Percentiles rank a stretch among this genome's conserved stretches.
These are phyloP conservation scores for Rickenella mellea DNA, from an alignment of 768 basidiomycete species.

Conservation along the genomic window DNA sequence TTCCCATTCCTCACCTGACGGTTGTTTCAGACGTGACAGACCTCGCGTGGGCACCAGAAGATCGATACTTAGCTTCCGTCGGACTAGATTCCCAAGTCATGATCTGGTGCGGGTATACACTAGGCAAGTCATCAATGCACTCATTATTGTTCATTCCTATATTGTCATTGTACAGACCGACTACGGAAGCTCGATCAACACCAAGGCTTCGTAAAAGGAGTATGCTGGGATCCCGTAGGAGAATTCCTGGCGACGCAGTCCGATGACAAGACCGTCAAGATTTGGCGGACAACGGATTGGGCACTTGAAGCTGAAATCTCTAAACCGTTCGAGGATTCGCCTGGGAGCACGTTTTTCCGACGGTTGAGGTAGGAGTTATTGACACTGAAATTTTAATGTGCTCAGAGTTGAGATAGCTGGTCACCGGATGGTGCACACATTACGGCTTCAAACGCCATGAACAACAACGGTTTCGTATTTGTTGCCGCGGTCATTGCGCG, in stretches of 20 bases:
- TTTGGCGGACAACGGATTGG: conserved; percentile 96
- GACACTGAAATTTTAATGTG: not conserved
- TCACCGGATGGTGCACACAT: conserved; percentile 99
- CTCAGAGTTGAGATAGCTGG: conserved; percentile 51
- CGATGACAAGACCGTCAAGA: conserved; percentile 92
- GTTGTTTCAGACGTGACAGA: conserved; percentile 74
- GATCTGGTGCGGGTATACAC: conserved; percentile 89
- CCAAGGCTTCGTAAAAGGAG: conserved; percentile 95
- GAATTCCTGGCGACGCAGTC: conserved; percentile 97
- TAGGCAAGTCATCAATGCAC: conserved; percentile 42
- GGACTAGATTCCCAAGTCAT: conserved; percentile 87
- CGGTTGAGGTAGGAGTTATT: conserved; percentile 57
- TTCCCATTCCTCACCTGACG: conserved; percentile 3
- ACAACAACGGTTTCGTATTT: conserved; percentile 92
- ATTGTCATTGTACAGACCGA: conserved; percentile 43
- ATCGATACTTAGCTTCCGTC: conserved; percentile 87
- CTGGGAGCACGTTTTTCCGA: conserved; percentile 90
- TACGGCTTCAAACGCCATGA: conserved; percentile 94
- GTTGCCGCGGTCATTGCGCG: conserved; percentile 93
- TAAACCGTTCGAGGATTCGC: conserved; percentile 90
- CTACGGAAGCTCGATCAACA: conserved; percentile 79
- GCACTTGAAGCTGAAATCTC: conserved; percentile 70
- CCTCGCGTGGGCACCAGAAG: conserved; percentile 90
- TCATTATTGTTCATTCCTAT: not conserved
- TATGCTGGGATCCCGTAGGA: conserved; percentile 98